phyloP scores from a whole-genome alignment of 257 asterid genomes.

The Jaltomata sinuosa region DNA sequence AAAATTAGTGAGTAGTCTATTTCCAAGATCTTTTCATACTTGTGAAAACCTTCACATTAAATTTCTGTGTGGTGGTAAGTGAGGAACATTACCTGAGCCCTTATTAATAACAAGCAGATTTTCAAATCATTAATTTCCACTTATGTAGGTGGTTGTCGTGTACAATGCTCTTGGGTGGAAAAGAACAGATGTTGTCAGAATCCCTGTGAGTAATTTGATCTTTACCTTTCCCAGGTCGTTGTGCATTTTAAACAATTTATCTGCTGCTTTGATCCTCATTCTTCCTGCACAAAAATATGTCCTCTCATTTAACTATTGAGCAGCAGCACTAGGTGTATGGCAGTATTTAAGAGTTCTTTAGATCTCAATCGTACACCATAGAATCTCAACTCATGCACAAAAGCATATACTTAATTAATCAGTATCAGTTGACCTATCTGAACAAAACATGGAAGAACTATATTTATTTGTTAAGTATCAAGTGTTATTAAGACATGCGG shows the following conservation, averaged over 20 bases:
- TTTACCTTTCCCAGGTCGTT: not conserved
- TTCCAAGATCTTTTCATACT: not conserved
- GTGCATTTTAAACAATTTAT: not conserved
- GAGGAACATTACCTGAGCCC: not conserved
- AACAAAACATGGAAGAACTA: not conserved
- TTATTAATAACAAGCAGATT: not conserved
- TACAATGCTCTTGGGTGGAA: conserved; percentile 93
- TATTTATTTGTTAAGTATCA: not conserved
- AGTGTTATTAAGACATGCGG: not conserved
- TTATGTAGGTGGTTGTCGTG: conserved; percentile 63
- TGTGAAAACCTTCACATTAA: not conserved
- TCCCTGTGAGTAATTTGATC: conserved; percentile 57
- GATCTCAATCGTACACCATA: not conserved
- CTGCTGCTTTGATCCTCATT: not conserved
- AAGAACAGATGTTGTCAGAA: conserved; percentile 64
- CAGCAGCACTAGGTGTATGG: not conserved
- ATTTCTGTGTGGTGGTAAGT: not conserved
- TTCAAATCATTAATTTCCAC: not conserved
- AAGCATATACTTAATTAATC: not conserved
- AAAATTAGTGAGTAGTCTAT: conserved; percentile 47
- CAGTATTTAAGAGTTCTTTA: not conserved
- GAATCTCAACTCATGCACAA: not conserved
- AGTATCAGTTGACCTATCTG: not conserved
- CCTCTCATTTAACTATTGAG: not conserved
- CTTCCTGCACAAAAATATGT: not conserved